Evolutionary conservation across 1,284 basidiomycete species (phyloP), one percentile per base, ranked within the genome.

Genomic region (Fistulinella cinereoalba): DNA sequence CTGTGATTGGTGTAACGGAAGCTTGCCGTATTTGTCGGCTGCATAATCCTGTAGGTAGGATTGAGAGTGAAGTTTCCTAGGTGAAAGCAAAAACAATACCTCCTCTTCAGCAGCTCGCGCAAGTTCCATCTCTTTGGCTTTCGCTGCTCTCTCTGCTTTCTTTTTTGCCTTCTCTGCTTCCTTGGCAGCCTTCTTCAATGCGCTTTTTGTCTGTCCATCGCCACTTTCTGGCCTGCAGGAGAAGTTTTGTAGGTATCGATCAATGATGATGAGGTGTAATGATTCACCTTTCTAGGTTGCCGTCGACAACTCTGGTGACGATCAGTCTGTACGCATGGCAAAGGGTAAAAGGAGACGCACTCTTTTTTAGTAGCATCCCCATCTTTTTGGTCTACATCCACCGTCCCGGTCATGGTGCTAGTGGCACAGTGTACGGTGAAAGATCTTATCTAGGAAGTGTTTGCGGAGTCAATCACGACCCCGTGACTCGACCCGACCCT

Each of bases 1-100:
- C 67, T 93, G 88, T 19, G 94, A 97, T 71, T 97, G 92, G 72
- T 98, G 91, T 44, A 99, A 73, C 18, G 94, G 92, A 12, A 95
- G 79, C 58, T 83, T 79, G 49, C 97, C 97, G 69, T 99, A 99
- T 71, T 85, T 91, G 47, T 88, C 83, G 28, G 76, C 71, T 7
- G 96, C 88, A 70, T 78, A 88, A 69, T 98, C 96, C 85, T 92
- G 53, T 22, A 47, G 29, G 36, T 38, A 37, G 32, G 21, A 51
- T 45, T 50, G 29, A 48, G 44, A 34, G 13, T 32, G 45, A 43
- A 44, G 25, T 38, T 19, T 16, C 22, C 39, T 12, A 32, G 46
- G 49, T 37, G 45, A 33, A 44, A 38, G 16, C 16, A 22, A 42
- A 44, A 16, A 79, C 27, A n/a, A 51, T 56, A 87, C 84, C 47